Evolutionary conservation across 1,284 basidiomycete species (phyloP).

Genomic region (Cutaneotrichosporon arboriforme): DNA sequence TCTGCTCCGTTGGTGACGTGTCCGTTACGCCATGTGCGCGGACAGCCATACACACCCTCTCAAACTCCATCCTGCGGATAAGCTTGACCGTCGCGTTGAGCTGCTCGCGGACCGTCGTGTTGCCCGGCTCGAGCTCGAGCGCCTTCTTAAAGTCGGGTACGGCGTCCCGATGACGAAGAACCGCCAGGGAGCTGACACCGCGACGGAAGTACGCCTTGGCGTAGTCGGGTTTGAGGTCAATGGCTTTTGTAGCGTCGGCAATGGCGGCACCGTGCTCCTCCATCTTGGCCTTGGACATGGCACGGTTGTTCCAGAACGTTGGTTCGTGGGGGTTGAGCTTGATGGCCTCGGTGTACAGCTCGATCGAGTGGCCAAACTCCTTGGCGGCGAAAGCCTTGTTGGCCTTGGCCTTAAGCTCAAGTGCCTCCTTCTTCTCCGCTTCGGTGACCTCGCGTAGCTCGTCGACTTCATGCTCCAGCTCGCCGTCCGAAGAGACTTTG

Average conservation of each 20-base stretch:
- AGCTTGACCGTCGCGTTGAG: slow-evolving; percentile 86
- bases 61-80: slow-evolving; percentile 67
- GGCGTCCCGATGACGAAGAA: slow-evolving; percentile 75
- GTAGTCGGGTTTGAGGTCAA: slow-evolving; percentile 82
- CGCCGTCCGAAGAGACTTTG: slow-evolving; percentile 43
- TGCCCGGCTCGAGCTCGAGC: slow-evolving; percentile 78
- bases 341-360: slow-evolving; percentile 70
- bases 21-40: too few relatives aligned
- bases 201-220: slow-evolving; percentile 71
- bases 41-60: slow-evolving; percentile 65
- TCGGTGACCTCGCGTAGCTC: slow-evolving; percentile 55
- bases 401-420: slow-evolving; percentile 69
- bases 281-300: slow-evolving; percentile 52
- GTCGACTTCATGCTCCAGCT: slow-evolving; percentile 42
- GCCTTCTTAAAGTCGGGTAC: slow-evolving; percentile 83
- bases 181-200: slow-evolving; percentile 85
- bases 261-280: slow-evolving; percentile 51
- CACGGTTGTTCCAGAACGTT: slow-evolving; percentile 49
- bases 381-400: slow-evolving; percentile 73
- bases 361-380: slow-evolving; percentile 60
- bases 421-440: slow-evolving; percentile 62
- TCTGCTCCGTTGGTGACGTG: neutral
- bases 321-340: slow-evolving; percentile 61
- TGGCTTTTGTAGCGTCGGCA: slow-evolving; percentile 60
- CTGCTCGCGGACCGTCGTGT: slow-evolving; percentile 72